phyloP scores from a whole-genome alignment of 1,139 yeast genomes.

The Maudiozyma humilis region DNA sequence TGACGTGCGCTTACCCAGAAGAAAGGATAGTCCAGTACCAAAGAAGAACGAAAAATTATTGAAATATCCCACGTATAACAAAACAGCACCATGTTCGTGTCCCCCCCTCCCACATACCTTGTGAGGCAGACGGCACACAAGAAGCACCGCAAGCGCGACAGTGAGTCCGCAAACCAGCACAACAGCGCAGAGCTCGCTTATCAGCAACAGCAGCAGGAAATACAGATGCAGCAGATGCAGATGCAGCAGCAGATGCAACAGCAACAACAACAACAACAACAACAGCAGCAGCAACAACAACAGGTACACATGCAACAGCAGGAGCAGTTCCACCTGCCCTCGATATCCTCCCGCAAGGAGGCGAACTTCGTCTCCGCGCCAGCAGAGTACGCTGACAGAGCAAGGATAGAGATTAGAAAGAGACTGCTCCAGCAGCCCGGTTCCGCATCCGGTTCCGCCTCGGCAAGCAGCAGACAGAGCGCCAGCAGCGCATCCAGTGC shows the following conservation, averaged over 20 bases:
- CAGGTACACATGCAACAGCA: too few species aligned
- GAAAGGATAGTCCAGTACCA: too few species aligned
- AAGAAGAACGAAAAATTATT: too few species aligned
- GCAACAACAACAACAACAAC: conserved; percentile 7
- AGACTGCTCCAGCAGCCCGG: conserved; percentile 21
- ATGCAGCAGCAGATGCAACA: conserved; percentile 9
- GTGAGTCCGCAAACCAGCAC: background rate
- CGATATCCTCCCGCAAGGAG: conserved; percentile 9
- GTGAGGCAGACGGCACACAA: conserved; percentile 21
- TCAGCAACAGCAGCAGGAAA: background rate
- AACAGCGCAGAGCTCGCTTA: background rate
- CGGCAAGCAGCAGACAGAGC: background rate
- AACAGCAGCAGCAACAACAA: background rate
- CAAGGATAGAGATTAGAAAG: conserved; percentile 35
- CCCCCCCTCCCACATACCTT: conserved; percentile 29
- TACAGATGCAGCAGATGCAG: conserved; percentile 4
- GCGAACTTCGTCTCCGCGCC: conserved; percentile 33
- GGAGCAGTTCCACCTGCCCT: conserved; percentile 1
- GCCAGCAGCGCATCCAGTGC: conserved; percentile 1
- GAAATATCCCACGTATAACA: too few species aligned
- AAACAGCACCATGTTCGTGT: conserved; percentile 32
- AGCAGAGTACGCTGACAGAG: conserved; percentile 34
- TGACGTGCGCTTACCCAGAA: too few species aligned
- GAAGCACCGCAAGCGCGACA: conserved; percentile 12
- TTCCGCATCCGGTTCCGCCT: too few species aligned